These are phyloP conservation scores for Cyclostephanos tholiformis DNA, from an alignment of 108 stramenopile species.

Conservation along the genomic window DNA sequence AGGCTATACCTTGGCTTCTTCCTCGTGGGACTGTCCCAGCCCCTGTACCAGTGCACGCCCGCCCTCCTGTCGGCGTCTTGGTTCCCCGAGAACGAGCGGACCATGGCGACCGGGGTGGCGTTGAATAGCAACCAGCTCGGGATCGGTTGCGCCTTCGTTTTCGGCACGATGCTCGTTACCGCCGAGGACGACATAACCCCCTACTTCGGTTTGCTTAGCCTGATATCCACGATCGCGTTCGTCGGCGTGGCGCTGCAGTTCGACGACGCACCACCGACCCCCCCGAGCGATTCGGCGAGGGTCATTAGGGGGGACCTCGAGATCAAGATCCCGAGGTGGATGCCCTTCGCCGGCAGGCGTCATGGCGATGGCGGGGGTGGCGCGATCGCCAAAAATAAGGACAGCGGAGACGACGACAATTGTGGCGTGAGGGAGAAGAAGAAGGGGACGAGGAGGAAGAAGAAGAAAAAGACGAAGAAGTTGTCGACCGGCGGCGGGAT, in stretches of 20 bases:
- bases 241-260: conserved; percentile 83
- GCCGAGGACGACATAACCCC: conserved; percentile 71
- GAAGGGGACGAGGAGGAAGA: conserved; percentile 1
- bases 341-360: conserved; percentile 1
- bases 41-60: conserved; percentile 90
- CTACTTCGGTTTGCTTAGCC: conserved; percentile 81
- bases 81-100: conserved; percentile 90
- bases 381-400: background rate
- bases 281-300: conserved; percentile 78
- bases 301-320: conserved; percentile 71
- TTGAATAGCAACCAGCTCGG: conserved; percentile 89
- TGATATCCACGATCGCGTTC: conserved; percentile 71
- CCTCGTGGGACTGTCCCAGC: conserved; percentile 84
- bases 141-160: conserved; percentile 87
- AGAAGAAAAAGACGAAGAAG: background rate
- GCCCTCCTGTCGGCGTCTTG: conserved; percentile 84
- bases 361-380: background rate
- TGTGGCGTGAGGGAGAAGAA: background rate
- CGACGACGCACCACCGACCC: conserved; percentile 91
- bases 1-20: conserved; percentile 85
- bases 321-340: conserved; percentile 59
- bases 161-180: conserved; percentile 78
- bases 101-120: conserved; percentile 91
- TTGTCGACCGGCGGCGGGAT: background rate
- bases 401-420: background rate